Percentiles rank a stretch among this genome's conserved stretches.
These are phyloP conservation scores for Microdochium trichocladiopsis DNA, from an alignment of 2,329 filamentous ascomycete genomes.

Conservation along the genomic window DNA sequence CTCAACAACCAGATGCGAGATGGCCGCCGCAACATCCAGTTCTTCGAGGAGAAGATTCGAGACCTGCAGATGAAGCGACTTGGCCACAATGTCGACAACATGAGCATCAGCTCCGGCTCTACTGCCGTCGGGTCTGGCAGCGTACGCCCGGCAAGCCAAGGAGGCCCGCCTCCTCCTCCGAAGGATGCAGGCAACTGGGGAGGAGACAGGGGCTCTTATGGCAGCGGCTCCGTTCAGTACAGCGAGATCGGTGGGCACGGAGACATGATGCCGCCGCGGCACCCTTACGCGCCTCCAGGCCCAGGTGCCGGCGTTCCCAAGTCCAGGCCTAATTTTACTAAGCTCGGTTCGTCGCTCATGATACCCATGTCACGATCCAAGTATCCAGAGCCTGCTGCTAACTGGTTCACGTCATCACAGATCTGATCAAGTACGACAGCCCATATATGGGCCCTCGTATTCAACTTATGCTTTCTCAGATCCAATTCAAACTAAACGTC, in stretches of 20 bases:
- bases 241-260: constrained; percentile 56
- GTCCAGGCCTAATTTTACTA: constrained; percentile 83
- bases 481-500: constrained; percentile 97
- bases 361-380: background rate
- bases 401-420: constrained; percentile 36
- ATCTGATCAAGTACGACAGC: constrained; percentile 98
- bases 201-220: constrained; percentile 55
- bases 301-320: constrained; percentile 64
- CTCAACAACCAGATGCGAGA: constrained; percentile 94
- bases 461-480: constrained; percentile 96
- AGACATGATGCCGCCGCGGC: constrained; percentile 73
- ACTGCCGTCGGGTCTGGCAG: constrained; percentile 20
- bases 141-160: constrained; percentile 36
- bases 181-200: constrained; percentile 52
- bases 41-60: constrained; percentile 86
- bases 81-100: constrained; percentile 57
- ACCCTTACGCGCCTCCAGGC: constrained; percentile 69
- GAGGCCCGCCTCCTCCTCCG: constrained; percentile 60
- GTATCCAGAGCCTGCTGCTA: too few species aligned
- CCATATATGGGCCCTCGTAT: constrained; percentile 93
- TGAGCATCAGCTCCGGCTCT: constrained; percentile 52
- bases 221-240: constrained; percentile 35
- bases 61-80: constrained; percentile 80
- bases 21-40: constrained; percentile 86
- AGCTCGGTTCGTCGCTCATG: constrained; percentile 64